Base-by-base conservation (phyloP, 768 basidiomycete genomes). In the Tephrocybe rancida region DNA sequence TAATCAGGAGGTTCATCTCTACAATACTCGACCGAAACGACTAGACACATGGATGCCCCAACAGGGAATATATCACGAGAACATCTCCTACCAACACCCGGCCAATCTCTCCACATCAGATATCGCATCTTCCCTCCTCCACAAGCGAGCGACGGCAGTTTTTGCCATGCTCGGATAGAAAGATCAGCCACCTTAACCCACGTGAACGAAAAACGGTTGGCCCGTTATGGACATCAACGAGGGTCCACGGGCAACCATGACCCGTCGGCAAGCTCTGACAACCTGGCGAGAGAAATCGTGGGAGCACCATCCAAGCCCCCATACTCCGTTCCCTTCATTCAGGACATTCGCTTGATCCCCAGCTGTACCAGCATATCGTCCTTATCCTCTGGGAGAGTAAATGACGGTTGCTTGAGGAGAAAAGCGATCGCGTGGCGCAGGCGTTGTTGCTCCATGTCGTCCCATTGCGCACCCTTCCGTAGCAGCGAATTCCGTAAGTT, bases 401-500 rank as follows among this genome's bases (percentile, higher is more conserved):
- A 55, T 21, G 46, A 47, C 32, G 69, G 67, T 14, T 48, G 26
- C 39, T 26, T 50, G n/a, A 83, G 63, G 58, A 64, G 59, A 6
- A 45, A 18, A 42, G 65, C 68, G 37, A 88, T 79, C 21, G 64
- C 64, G 1, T 63, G 55, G 48, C 87, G 82, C 58, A 76, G 62
- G 30, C 47, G 50, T 24, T 47, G 54, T 58, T 86, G 84, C 60
- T 77, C 74, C 19, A 18, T 25, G 62, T 86, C 83, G 5, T 64
- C 58, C 81, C 80, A 82, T 50, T 79, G 70, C 5, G 76, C 68
- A 64, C 70, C 77, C 24, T 65, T 64, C 53, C 64, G 70, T 11
- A 88, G 45, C 54, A 87, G 65, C 44, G 66, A 58, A 44, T 65
- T 60, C 87, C 87, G 90, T 65, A 88, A 87, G 41, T 68, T 67